Evolutionary conservation across 2,329 filamentous ascomycete species (phyloP).

Genomic region (Pyricularia pennisetigena): DNA sequence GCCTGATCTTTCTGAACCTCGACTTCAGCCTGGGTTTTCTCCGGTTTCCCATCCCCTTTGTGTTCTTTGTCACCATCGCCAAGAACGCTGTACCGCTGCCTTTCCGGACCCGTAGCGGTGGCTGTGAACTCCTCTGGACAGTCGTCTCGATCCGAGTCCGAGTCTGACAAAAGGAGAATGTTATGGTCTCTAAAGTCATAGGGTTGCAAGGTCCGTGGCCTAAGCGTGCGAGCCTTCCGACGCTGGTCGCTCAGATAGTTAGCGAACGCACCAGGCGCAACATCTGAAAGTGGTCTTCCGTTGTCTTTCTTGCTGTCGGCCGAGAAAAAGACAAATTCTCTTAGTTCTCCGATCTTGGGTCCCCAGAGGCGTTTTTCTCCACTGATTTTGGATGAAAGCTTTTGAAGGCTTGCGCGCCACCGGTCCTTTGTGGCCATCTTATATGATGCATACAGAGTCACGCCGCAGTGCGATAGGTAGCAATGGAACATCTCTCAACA

Average conservation of each 20-base stretch:
- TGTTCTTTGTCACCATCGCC: neutral
- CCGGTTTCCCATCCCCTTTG: neutral
- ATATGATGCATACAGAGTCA: neutral
- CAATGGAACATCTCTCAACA: neutral
- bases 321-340: neutral
- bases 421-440: neutral
- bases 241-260: neutral
- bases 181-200: neutral
- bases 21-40: neutral
- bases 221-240: neutral
- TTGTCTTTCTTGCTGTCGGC: neutral
- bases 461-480: neutral
- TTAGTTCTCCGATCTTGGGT: neutral
- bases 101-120: neutral
- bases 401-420: neutral
- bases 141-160: neutral
- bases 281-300: neutral
- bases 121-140: neutral
- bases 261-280: neutral
- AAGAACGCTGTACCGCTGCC: neutral
- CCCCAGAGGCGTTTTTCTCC: neutral
- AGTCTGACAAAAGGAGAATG: neutral
- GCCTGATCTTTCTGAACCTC: neutral
- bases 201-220: neutral
- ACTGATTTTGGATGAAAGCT: neutral